Base-by-base conservation (phyloP, 371 early-diverging fungal species). In the Massospora cicadina region DNA sequence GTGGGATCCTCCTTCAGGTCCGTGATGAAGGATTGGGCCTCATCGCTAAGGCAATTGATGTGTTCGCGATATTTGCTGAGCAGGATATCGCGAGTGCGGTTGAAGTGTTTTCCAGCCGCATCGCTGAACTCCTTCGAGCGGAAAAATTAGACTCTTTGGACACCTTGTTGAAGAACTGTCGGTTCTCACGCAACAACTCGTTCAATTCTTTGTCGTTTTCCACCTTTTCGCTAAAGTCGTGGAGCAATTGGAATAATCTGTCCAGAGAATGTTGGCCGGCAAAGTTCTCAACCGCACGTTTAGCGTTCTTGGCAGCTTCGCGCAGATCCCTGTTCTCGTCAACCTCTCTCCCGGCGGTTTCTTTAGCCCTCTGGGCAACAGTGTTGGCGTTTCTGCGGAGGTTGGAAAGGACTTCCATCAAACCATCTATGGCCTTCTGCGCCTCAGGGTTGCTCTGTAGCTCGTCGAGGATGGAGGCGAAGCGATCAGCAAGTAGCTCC, bases 211-310 rank as follows among this genome's bases (percentile, higher is more conserved):
- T 43, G 60, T 75, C 73, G 26, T 66, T 64, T 31, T 67, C 59
- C 21, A 70, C 54, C 21, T 69, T 58, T 2, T 26, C 54, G 31
- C 66, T 68, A 33, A 77, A 60, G 2, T 71, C 69, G 27, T 58
- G 60, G n/a, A 74, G 25, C 21, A 54, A 58, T 1, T 59, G 29
- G 58, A 74, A 67, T 55, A 77, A 70, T 7, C 62, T 67, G 54
- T 72, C 71, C 2, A 75, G 68, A 10, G 72, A 70, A 25, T 69
- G 58, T 43, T 64, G 23, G 64, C 69, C 68, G 33, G 75, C 72
- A 68, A 75, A 72, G 66, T 75, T 75, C 58, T 75, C 75, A 29
- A 77, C 63, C 3, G 76, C 68, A 24, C 64, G 29, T 59, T 72
- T 69, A 24, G 75, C 75, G 60, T 72, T 73, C 43, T 65, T 26